Base-by-base conservation (phyloP, 768 basidiomycete species). In the Myochromella boudieri region DNA sequence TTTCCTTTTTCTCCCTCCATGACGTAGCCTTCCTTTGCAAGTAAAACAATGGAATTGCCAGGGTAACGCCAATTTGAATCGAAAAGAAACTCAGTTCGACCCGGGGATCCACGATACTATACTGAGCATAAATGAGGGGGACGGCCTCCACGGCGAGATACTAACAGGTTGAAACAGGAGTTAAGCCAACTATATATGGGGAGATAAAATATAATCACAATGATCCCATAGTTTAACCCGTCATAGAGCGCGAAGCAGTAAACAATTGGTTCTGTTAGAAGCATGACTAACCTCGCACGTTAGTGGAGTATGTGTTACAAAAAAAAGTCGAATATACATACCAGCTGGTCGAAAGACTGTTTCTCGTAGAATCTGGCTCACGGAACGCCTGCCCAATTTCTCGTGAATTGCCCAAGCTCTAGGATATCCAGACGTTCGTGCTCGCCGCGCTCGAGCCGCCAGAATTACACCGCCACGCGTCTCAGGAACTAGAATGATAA, bases 171-270 rank as follows among this genome's bases (percentile, higher is more conserved):
- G 18, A 46, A 4, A 28, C 9, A 6, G 37, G 15, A 21, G 17
- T 15, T 49, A 6, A 36, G 36, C 4, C 8, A 28, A 17, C 14
- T 22, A 28, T 6, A 20, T 12, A 10, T 10, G 9, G 3, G 0
- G 33, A 15, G 15, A 4, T 4, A 10, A 26, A 8, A 8, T 15
- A 4, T 6, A 32, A 49, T 12, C 21, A 59, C 58, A 18, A 59
- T 54, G 37, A 59, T 59, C 7, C 42, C 58, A 18, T 59, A 59
- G 33, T 59, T 57, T 14, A 59, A 29, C 0, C 58, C 58, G 41
- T 59, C 58, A 32, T 59, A 59, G 1, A 59, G 37, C 11, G 55
- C 58, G 15, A 57, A 57, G 32, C 58, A 59, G 27, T 59, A 59
- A 6, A 59, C 58, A 25, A 57, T 59, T 21, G 58, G 58, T 27